Conservation (phyloP, 2,329 filamentous ascomycete genomes). For the Monilinia vaccinii-corymbosi region DNA sequence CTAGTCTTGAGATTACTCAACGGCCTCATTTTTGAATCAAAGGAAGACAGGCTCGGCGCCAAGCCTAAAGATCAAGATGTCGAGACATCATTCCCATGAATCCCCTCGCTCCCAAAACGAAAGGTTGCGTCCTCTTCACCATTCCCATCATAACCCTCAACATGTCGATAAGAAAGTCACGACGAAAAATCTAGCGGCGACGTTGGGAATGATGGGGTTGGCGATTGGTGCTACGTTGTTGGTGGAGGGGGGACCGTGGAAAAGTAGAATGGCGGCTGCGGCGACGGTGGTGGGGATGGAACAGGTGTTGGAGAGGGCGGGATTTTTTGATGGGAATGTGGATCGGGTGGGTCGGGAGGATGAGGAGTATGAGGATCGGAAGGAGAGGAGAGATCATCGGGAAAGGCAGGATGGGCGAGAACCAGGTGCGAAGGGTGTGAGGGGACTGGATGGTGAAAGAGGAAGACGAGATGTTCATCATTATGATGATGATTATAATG, state of each 20-base stretch:
- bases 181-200: background rate
- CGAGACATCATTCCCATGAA: background rate
- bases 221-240: conserved; percentile 1
- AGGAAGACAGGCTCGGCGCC: background rate
- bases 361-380: too few relatives aligned
- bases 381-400: conserved; percentile 14
- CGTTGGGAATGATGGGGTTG: background rate
- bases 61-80: background rate
- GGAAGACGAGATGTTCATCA: background rate
- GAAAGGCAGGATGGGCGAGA: conserved; percentile 26
- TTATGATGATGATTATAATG: background rate
- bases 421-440: conserved; percentile 34
- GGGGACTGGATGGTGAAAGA: conserved; percentile 55
- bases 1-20: background rate
- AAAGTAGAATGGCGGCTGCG: background rate
- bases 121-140: background rate
- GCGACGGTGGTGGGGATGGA: conserved; percentile 6
- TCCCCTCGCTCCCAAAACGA: background rate
- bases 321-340: conserved; percentile 40
- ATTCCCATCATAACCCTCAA: background rate
- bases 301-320: conserved; percentile 46
- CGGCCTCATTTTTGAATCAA: background rate
- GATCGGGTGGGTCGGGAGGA: conserved; percentile 43
- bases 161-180: background rate
- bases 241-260: background rate